Evolutionary conservation across 805 yeast species (phyloP).

Genomic region (Suhomyces pyralidae): DNA sequence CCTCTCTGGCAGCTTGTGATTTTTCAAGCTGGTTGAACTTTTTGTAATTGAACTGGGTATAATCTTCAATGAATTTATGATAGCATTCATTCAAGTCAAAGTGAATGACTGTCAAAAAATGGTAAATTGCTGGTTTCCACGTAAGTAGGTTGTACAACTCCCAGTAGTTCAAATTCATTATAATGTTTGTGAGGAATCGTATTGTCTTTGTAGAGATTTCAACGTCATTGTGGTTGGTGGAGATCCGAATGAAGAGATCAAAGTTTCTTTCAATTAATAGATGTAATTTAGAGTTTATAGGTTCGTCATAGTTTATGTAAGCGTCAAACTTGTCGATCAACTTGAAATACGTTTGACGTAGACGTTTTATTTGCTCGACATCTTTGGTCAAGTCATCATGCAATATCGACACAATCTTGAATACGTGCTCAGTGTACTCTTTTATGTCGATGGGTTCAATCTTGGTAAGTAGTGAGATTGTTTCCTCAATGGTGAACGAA

Average conservation of each 20-base stretch:
- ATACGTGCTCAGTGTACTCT: slow-evolving; percentile 39
- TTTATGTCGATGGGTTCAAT: slow-evolving; percentile 29
- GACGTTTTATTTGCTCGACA: slow-evolving; percentile 11
- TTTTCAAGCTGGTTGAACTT: slow-evolving; percentile 16
- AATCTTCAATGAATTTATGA: slow-evolving; percentile 31
- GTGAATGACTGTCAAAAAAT: slow-evolving; percentile 36
- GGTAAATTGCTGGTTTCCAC: slow-evolving; percentile 43
- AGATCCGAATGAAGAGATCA: slow-evolving; percentile 34
- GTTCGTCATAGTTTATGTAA: slow-evolving; percentile 22
- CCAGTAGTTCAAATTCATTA: slow-evolving; percentile 43
- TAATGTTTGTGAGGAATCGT: slow-evolving; percentile 34
- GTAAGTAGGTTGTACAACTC: slow-evolving; percentile 39
- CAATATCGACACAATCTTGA: slow-evolving; percentile 27
- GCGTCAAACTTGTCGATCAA: slow-evolving; percentile 23
- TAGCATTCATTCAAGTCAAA: slow-evolving; percentile 43
- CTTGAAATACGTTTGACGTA: slow-evolving; percentile 23
- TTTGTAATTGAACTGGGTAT: slow-evolving; percentile 24
- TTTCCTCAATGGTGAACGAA: slow-evolving; percentile 18
- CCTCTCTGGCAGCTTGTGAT: slow-evolving; percentile 7
- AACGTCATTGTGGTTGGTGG: slow-evolving; percentile 28
- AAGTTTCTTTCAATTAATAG: slow-evolving; percentile 37
- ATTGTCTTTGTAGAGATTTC: slow-evolving; percentile 34
- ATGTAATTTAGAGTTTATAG: slow-evolving; percentile 30
- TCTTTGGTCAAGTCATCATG: slow-evolving; percentile 14
- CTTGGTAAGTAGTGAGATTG: slow-evolving; percentile 21